Evolutionary conservation across 441 rosid species (phyloP).

Genomic region (Brassica balearica): DNA sequence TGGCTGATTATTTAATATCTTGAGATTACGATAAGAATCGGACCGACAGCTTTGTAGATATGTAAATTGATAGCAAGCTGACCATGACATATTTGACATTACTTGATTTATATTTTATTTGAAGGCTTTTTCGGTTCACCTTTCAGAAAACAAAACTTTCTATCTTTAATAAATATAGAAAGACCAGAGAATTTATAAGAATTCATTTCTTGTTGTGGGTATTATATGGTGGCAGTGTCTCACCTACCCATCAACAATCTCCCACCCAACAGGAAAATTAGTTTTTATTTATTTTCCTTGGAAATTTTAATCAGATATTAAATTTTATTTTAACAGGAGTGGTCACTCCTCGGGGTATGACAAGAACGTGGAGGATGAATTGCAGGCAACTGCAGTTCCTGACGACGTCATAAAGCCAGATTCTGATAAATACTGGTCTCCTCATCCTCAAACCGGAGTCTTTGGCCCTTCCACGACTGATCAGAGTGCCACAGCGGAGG

Average conservation of each 20-base stretch:
- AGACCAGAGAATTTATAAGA: slow-evolving; percentile 14
- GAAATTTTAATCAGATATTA: neutral
- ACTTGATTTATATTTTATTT: slow-evolving; percentile 11
- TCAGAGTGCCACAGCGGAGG: slow-evolving; percentile 37
- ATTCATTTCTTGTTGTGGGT: slow-evolving; percentile 10
- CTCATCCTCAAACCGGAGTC: slow-evolving; percentile 87
- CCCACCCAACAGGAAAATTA: slow-evolving; percentile 35
- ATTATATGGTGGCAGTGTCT: slow-evolving; percentile 19
- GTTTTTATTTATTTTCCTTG: neutral
- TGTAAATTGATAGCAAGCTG: slow-evolving; percentile 9
- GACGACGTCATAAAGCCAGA: slow-evolving; percentile 69
- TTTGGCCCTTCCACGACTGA: slow-evolving; percentile 70
- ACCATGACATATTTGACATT: slow-evolving; percentile 36
- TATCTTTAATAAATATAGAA: slow-evolving; percentile 24
- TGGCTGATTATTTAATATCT: slow-evolving; percentile 6
- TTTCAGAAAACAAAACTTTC: slow-evolving; percentile 23
- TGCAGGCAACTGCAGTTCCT: slow-evolving; percentile 59
- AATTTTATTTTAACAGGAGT: slow-evolving; percentile 36
- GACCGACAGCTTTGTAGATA: slow-evolving; percentile 37
- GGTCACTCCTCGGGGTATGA: slow-evolving; percentile 70
- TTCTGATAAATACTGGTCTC: slow-evolving; percentile 87
- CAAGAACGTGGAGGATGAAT: slow-evolving; percentile 78
- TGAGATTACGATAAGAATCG: slow-evolving; percentile 37
- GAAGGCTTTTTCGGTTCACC: neutral
- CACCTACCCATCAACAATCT: slow-evolving; percentile 29